Evolutionary conservation across 257 asterid species (phyloP), one percentile per base, ranked within the genome.

Genomic region (Verbena officinalis): DNA sequence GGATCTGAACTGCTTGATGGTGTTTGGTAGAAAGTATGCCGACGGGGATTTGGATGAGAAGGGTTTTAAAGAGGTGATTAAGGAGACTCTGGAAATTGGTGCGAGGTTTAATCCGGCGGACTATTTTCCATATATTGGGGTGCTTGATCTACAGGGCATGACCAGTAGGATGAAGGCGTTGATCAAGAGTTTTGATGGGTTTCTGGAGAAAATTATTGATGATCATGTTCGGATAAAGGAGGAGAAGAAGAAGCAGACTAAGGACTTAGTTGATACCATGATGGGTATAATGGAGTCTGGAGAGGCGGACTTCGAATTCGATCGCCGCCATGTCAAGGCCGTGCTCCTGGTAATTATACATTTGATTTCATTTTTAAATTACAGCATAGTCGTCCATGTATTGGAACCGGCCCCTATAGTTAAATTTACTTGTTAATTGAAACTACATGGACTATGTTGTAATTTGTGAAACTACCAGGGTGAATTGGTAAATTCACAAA

Each of bases 321-420:
- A 73, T 15, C 78, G 74, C 19, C 76, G 80, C 4, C 79, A 81
- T 51, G 64, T 81, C 24, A 81, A 81, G 50, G 80, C 84, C 8
- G 65, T 81, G 15, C 68, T 82, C 14, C 38, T 82, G 82, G 87
- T 81, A 75, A 59, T 9, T 34, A n/a, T 48, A 27, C 5, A 27
- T 48, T 5, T 0, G 7, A 12, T 27, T 48, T 12, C 12, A 9
- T 11, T 1, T 19, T 1, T 19, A 11, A 14, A 14, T 45, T 45
- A n/a, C n/a, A n/a, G n/a, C n/a, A n/a, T n/a, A n/a, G n/a, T n/a
- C n/a, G n/a, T n/a, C n/a, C n/a, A n/a, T n/a, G n/a, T n/a, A n/a
- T n/a, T n/a, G n/a, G n/a, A n/a, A n/a, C n/a, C n/a, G n/a, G n/a
- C n/a, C n/a, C n/a, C n/a, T 27, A 5, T 27, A 27, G 4, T 27